Base-by-base conservation (phyloP, 2,329 filamentous ascomycete genomes). In the Exserohilum rostratum region DNA sequence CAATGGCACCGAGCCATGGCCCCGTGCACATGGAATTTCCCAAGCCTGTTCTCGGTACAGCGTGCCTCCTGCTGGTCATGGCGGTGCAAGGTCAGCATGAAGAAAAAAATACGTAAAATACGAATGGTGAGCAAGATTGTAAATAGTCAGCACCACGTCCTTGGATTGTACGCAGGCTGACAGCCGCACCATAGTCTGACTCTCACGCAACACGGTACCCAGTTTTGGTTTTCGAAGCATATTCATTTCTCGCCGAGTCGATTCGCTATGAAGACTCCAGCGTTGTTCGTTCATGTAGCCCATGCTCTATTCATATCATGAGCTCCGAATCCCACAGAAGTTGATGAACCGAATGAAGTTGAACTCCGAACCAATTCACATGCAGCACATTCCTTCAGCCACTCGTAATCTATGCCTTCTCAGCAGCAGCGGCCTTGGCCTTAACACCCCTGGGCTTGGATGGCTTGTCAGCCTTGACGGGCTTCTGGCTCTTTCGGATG, bases 401-500 rank as follows among this genome's bases (percentile, higher is more conserved):
- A 43, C 27, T 59, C 44, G 53, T 47, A 44, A 38, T 64, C 62
- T 74, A 73, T 64, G 68, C 66, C 53, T 64, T 64, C 54, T 62
- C 61, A 50, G 67, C 64, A 46, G 66, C 62, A 65, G 87, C 88
- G 83, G 90, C 88, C 82, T 85, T 85, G 72, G 90, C 90, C 84
- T 92, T 91, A 67, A 83, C 83, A 70, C 93, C 92, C 74, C 91
- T 86, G 70, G 83, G 83, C 87, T 96, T 96, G 74, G 79, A 76
- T 80, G 87, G 87, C 70, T 86, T 86, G 62, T 82, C 79, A 59
- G 88, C 84, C 88, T 96, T 96, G 80, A 88, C 86, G 68, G 88
- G 81, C 77, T 84, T 85, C 86, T 96, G 90, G 70, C 89, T 87
- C 74, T 84, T 83, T 79, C 88, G 90, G 83, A 96, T 85, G 73